These are phyloP conservation scores for Salix arbutifolia DNA, from an alignment of 345 rosid species.

Conservation along the genomic window DNA sequence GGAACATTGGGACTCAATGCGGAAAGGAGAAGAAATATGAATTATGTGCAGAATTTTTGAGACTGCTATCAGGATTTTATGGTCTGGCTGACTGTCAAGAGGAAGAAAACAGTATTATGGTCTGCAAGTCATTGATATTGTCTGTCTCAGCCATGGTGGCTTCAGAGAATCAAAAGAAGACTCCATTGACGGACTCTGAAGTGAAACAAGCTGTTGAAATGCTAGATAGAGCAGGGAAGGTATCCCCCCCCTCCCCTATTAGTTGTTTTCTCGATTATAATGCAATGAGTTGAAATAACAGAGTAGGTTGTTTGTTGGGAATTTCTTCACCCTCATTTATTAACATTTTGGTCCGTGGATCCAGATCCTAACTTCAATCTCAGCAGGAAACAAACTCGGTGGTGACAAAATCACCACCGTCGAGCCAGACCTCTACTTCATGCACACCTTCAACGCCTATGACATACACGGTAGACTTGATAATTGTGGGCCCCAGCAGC, in stretches of 20 bases:
- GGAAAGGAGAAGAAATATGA: conserved; percentile 70
- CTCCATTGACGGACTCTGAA: conserved; percentile 44
- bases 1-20: conserved; percentile 76
- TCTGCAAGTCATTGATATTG: conserved; percentile 63
- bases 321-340: background rate
- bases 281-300: background rate
- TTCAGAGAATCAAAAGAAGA: conserved; percentile 57
- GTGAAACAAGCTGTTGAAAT: conserved; percentile 60
- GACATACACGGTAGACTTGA: conserved; percentile 65
- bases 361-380: conserved; percentile 48
- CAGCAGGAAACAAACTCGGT: conserved; percentile 19
- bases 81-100: conserved; percentile 38
- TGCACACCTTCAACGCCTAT: conserved; percentile 62
- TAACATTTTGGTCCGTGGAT: conserved; percentile 14
- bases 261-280: background rate
- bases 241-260: conserved; percentile 9
- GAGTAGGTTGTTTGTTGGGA: background rate
- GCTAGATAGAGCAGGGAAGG: conserved; percentile 84
- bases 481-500: conserved; percentile 44
- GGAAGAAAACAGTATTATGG: conserved; percentile 50
- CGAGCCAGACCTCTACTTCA: conserved; percentile 61
- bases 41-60: conserved; percentile 57
- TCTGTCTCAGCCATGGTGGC: conserved; percentile 72
- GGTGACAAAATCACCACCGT: conserved; percentile 31
- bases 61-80: conserved; percentile 61